phyloP scores from a whole-genome alignment of 176 grass and related monocot genomes.

The Carex littledalei region DNA sequence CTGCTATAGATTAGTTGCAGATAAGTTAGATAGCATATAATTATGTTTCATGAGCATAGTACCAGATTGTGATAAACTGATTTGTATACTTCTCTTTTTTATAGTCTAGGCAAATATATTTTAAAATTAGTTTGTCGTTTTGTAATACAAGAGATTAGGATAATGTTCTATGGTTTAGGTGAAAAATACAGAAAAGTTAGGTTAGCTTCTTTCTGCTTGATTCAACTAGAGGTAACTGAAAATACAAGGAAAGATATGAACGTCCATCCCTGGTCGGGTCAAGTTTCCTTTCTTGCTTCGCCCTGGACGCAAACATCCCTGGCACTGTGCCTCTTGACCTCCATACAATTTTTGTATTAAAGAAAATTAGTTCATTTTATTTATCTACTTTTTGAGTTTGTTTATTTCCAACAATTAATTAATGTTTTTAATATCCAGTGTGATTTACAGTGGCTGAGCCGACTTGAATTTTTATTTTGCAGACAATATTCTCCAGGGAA shows the following conservation, averaged over 20 bases:
- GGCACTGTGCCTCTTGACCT: too few species aligned
- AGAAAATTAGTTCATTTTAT: too few species aligned
- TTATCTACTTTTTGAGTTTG: too few species aligned
- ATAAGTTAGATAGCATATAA: neutral
- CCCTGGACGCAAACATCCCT: too few species aligned
- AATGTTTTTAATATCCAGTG: neutral
- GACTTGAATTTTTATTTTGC: slow-evolving; percentile 23
- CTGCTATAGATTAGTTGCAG: neutral
- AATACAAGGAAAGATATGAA: too few species aligned
- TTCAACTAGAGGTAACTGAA: too few species aligned
- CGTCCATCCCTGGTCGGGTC: too few species aligned
- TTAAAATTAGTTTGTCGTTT: neutral
- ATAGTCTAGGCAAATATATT: neutral
- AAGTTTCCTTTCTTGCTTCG: too few species aligned
- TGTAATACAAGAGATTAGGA: neutral
- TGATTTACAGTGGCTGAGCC: neutral
- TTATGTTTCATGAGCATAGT: neutral
- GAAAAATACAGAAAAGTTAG: too few species aligned
- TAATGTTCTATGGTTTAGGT: neutral
- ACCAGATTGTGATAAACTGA: neutral
- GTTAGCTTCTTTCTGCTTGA: too few species aligned
- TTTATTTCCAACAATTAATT: neutral
- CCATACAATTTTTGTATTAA: too few species aligned
- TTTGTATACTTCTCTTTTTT: neutral
- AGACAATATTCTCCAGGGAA: slow-evolving; percentile 80